Conservation (phyloP, 306 rosid genomes). For the Rubus parviflorus region DNA sequence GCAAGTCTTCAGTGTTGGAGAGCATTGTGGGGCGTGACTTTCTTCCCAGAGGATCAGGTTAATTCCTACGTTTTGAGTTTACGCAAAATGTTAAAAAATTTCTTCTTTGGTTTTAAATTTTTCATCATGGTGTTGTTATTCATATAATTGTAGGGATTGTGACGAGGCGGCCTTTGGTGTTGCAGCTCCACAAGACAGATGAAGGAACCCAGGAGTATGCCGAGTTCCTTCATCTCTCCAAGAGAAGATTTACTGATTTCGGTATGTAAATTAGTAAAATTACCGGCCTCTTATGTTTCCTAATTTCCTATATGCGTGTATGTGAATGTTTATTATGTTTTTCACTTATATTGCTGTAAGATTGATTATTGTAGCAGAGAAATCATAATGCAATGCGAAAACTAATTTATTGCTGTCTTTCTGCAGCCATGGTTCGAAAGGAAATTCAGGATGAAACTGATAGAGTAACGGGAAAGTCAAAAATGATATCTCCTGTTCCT, state of each 20-base stretch:
- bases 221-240: constrained; percentile 88
- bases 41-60: constrained; percentile 98
- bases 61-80: background rate
- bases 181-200: constrained; percentile 91
- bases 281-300: background rate
- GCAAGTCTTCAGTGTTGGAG: constrained; percentile 94
- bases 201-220: constrained; percentile 75
- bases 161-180: constrained; percentile 90
- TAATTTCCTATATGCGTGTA: background rate
- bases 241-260: constrained; percentile 70
- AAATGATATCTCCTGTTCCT: constrained; percentile 89
- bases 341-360: background rate
- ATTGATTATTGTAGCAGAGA: background rate
- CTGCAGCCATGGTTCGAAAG: constrained; percentile 75
- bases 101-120: background rate
- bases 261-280: constrained; percentile 34
- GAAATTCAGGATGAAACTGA: constrained; percentile 98
- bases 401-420: background rate
- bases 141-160: constrained; percentile 69
- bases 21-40: constrained; percentile 98
- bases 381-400: background rate
- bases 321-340: background rate
- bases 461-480: constrained; percentile 78
- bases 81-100: background rate
- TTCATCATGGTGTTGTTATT: background rate